These are phyloP conservation scores for Kluyveromyces wickerhamii DNA, from an alignment of 805 yeast species.

Conservation along the genomic window DNA sequence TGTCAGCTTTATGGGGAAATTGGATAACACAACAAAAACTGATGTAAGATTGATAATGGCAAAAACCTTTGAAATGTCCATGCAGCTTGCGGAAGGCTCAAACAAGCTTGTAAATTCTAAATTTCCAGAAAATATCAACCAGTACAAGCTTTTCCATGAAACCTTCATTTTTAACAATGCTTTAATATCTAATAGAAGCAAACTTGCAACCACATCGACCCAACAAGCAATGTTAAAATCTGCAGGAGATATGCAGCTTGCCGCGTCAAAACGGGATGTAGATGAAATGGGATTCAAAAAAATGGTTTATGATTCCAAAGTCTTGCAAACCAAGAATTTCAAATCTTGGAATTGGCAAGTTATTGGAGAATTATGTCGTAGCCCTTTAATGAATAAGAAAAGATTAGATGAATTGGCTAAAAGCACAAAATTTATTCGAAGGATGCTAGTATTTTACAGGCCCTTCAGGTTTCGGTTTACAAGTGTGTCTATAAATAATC, in stretches of 20 bases:
- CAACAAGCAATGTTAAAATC: conserved; percentile 12
- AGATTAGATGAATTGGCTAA: conserved; percentile 69
- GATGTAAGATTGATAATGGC: not conserved
- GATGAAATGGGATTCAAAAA: conserved; percentile 65
- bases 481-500: conserved; percentile 38
- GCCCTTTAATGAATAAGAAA: conserved; percentile 68
- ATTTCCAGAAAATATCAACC: conserved; percentile 2
- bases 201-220: not conserved
- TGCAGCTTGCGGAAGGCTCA: not conserved
- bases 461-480: conserved; percentile 86
- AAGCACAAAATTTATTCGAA: conserved; percentile 78
- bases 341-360: conserved; percentile 84
- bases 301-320: conserved; percentile 59
- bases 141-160: conserved; percentile 3
- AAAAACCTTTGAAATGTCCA: conserved; percentile 1
- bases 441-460: conserved; percentile 77
- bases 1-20: not conserved
- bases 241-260: conserved; percentile 19
- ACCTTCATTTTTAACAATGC: conserved; percentile 2
- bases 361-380: conserved; percentile 63
- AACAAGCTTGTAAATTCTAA: not conserved
- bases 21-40: conserved; percentile 1
- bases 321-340: conserved; percentile 69
- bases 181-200: not conserved
- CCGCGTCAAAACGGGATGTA: conserved; percentile 25